Evolutionary conservation across 352 stramenopile species (phyloP).

Genomic region (Plasmopara muralis): DNA sequence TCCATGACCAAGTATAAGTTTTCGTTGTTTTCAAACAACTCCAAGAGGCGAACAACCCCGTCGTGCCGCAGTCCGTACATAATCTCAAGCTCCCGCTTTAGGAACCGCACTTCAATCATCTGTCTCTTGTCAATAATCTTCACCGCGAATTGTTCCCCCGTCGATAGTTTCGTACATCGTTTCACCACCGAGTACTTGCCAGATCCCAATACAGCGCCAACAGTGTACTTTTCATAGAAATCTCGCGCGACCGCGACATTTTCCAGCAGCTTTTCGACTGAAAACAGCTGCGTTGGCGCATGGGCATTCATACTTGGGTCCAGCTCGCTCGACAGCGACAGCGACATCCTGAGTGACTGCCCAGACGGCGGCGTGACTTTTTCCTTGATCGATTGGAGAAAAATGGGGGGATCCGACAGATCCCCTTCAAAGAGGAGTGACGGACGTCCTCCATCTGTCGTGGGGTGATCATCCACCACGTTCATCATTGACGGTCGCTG

Average conservation of each 20-base stretch:
- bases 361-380: conserved; percentile 40
- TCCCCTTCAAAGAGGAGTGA: conserved; percentile 62
- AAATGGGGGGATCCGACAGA: conserved; percentile 37
- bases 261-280: conserved; percentile 54
- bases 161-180: conserved; percentile 34
- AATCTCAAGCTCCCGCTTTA: conserved; percentile 85
- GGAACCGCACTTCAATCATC: conserved; percentile 74
- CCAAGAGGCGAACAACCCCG: conserved; percentile 69
- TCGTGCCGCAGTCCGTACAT: conserved; percentile 71
- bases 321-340: conserved; percentile 57
- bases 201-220: conserved; percentile 54
- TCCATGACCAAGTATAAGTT: conserved; percentile 81
- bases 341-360: conserved; percentile 26
- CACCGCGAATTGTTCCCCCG: conserved; percentile 40
- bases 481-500: conserved; percentile 3
- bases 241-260: conserved; percentile 51
- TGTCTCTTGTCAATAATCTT: conserved; percentile 84
- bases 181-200: conserved; percentile 81
- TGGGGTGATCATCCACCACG: neutral
- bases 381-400: conserved; percentile 65
- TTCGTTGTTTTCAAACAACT: conserved; percentile 69
- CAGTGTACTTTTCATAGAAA: conserved; percentile 48
- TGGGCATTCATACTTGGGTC: conserved; percentile 37
- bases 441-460: conserved; percentile 23
- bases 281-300: conserved; percentile 53